Base-by-base conservation (phyloP, 768 basidiomycete species). In the Cubamyces lactineus region DNA sequence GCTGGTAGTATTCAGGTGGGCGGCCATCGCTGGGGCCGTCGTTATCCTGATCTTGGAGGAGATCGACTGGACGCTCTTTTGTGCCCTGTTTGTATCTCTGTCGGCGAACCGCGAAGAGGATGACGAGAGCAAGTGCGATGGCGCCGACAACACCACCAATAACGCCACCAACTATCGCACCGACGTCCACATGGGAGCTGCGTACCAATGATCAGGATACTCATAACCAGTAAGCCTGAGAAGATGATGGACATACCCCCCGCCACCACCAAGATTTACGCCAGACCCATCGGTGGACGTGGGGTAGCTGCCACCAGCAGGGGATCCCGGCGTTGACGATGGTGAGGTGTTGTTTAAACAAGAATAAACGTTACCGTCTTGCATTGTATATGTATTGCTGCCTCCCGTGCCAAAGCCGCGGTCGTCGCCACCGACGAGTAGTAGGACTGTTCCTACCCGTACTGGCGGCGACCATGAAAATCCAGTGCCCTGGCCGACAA, bases 311-410 rank as follows among this genome's bases (percentile, higher is more conserved):
- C 89, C 90, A 40, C 91, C 91, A 21, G 91, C 91, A 6, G 91
- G 89, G 57, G 76, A 78, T 2, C 89, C 91, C 11, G 88, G 81
- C 2, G 91, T 94, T 4, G 91, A 91, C 53, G 87, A 90, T 0
- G 91, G 91, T 53, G 89, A 91, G 15, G 64, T 73, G 46, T 74
- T 70, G 45, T 77, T 82, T 49, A 92, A 70, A 68, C 91, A 94
- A 1, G 76, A 80, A 65, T 80, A 12, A 34, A 13, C 82, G 61
- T 78, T 71, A 15, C 86, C 84, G 24, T 78, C 76, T 61, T 79
- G 75, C 39, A 92, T 82, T n/a, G 80, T 82, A 63, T 81, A 82
- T 1, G 79, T 69, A 6, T 74, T 76, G 69, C 89, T 91, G 12
- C 92, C 92, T 15, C 81, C 92, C 0, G 81, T 80, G 2, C 91